Percentiles rank a stretch among this genome's conserved stretches.
Conservation (phyloP, 371 early-diverging fungal species). For the Circinella minor region DNA sequence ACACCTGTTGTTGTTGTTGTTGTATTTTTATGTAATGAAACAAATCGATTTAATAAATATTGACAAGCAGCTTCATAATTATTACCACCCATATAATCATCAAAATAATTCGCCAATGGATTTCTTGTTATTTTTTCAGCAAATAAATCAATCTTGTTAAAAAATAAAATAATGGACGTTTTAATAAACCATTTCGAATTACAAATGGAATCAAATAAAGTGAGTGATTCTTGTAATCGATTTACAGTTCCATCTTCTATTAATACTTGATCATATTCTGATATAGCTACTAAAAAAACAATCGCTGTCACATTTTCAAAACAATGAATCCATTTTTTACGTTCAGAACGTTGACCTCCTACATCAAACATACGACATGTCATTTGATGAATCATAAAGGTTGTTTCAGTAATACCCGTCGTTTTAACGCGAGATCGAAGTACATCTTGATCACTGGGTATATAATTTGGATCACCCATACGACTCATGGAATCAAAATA, state of each 20-base stretch:
- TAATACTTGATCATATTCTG: conserved; percentile 93
- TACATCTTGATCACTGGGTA: conserved; percentile 89
- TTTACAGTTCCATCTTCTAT: conserved; percentile 91
- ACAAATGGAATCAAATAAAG: conserved; percentile 79
- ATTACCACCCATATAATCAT: conserved; percentile 73
- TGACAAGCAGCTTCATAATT: conserved; percentile 67
- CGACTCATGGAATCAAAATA: conserved; percentile 90
- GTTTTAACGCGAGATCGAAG: conserved; percentile 83
- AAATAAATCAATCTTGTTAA: conserved; percentile 87
- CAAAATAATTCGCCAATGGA: conserved; percentile 71
- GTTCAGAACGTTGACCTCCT: conserved; percentile 90
- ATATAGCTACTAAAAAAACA: conserved; percentile 92
- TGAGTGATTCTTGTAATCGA: conserved; percentile 64
- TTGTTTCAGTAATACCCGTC: conserved; percentile 88
- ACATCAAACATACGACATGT: conserved; percentile 94
- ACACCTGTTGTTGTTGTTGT: conserved; percentile 45
- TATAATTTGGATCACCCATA: conserved; percentile 73
- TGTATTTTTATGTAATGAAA: conserved; percentile 45
- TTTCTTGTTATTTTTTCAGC: conserved; percentile 67
- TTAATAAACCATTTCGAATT: conserved; percentile 81
- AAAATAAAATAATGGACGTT: conserved; percentile 82
- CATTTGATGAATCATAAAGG: conserved; percentile 78
- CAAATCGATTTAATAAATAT: conserved; percentile 49
- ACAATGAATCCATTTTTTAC: conserved; percentile 96
- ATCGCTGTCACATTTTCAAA: conserved; percentile 95